Evolutionary conservation across 139 green algal species (phyloP), one percentile per base, ranked within the genome.

Genomic region (Chlorella sp.): DNA sequence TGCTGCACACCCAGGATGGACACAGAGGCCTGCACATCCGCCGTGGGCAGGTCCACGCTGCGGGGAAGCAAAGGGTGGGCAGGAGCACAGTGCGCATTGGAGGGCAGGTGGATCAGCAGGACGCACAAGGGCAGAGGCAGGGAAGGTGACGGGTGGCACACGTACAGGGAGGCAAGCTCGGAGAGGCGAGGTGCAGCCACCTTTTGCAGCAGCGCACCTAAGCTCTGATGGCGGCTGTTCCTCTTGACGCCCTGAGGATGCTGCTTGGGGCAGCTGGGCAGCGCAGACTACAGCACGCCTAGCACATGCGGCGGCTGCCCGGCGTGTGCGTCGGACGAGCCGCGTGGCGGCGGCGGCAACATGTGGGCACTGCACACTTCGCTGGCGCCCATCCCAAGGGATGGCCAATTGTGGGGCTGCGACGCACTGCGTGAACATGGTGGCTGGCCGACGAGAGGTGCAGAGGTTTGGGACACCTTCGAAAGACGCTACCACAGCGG

Each of bases 21-120:
- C 42, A 90, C n/a, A 4, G 61, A 42, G 1, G 39, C 18, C 79
- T 86, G 81, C 76, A 90, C 60, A 9, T 85, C 76, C 0, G 32
- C 76, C 14, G 76, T 80, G 53, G 86, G 77, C 2, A 90, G 86
- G 57, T 90, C 86, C 36, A 90, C 16, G n/a, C 86, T 90, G 86
- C 34, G 15, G 7, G 16, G 32, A 30, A 40, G 34, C 2, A 22
- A 22, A 30, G 66, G 66, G 24, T n/a, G 66, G 22, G 66, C 3
- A 7, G 37, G 24, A 61, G 11, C 5, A 36, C 26, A 71, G 64
- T 42, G 34, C 7, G 32, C 48, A 16, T 86, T 15, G 53, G 30
- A 42, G 39, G 28, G 48, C 4, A 32, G 4, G 16, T 30, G 77
- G 37, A 34, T 21, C 37, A 30, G 39, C 15, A 19, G 37, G 3